These are phyloP conservation scores for Coemansia pectinata DNA, from an alignment of 192 early-diverging fungal species.

Conservation along the genomic window DNA sequence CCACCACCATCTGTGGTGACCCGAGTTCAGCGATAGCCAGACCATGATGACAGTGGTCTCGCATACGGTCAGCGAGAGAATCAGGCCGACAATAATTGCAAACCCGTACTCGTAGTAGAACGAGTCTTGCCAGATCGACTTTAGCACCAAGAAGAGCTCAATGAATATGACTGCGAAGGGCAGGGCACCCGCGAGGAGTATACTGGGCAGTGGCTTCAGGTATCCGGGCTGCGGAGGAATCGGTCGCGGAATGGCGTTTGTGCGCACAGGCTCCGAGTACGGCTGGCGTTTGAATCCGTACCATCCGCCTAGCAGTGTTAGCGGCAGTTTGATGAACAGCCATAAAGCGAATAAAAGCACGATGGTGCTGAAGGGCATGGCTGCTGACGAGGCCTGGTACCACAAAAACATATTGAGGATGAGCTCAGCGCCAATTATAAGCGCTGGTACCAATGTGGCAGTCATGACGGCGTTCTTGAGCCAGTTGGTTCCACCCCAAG, in stretches of 20 bases:
- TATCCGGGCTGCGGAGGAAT: conserved; percentile 83
- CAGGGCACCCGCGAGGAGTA: conserved; percentile 67
- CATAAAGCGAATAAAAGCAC: conserved; percentile 77
- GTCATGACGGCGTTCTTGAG: conserved; percentile 68
- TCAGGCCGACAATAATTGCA: conserved; percentile 59
- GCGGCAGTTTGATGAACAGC: conserved; percentile 76
- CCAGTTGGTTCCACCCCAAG: conserved; percentile 71
- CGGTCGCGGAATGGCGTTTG: conserved; percentile 90
- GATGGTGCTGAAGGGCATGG: conserved; percentile 88
- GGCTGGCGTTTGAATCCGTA: conserved; percentile 74
- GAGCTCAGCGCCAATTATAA: conserved; percentile 65
- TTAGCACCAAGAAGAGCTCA: conserved; percentile 70
- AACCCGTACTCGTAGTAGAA: conserved; percentile 69
- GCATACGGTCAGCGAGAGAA: conserved; percentile 61
- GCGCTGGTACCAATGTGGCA: conserved; percentile 59
- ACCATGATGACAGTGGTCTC: conserved; percentile 69
- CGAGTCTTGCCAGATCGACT: conserved; percentile 68
- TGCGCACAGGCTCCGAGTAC: conserved; percentile 87
- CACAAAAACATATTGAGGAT: conserved; percentile 86
- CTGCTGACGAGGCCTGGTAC: conserved; percentile 81
- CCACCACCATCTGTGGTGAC: conserved; percentile 95
- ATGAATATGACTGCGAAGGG: conserved; percentile 76
- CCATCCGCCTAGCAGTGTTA: conserved; percentile 84
- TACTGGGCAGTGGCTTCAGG: conserved; percentile 59
- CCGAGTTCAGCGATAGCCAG: conserved; percentile 66